phyloP scores from a whole-genome alignment of 1,139 yeast genomes.

The Pichia sp. region DNA sequence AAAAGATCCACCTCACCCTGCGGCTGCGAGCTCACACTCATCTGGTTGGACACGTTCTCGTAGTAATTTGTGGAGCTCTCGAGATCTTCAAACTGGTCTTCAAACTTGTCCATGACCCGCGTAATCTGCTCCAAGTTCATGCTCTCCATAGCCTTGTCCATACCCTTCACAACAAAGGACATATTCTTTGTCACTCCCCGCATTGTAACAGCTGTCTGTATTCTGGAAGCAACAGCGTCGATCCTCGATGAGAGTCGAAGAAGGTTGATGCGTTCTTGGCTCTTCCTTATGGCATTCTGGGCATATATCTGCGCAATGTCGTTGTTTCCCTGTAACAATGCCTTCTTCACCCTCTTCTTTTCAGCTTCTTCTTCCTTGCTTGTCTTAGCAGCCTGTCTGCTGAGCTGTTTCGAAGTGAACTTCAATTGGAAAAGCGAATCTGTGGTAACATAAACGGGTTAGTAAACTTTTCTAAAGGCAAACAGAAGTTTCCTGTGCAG shows the following conservation, averaged over 20 bases:
- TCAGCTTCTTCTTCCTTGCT: conserved; percentile 87
- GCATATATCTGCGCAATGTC: conserved; percentile 95
- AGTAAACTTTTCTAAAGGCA: not conserved
- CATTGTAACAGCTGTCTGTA: conserved; percentile 98
- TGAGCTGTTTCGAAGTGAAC: conserved; percentile 91
- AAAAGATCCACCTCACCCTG: conserved; percentile 93
- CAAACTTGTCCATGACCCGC: conserved; percentile 95
- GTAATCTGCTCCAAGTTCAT: conserved; percentile 94
- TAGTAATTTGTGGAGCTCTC: conserved; percentile 93
- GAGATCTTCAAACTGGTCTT: conserved; percentile 90
- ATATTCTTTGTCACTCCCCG: conserved; percentile 88
- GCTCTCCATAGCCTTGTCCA: conserved; percentile 93
- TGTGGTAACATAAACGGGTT: conserved; percentile 19
- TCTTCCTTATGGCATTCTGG: conserved; percentile 90
- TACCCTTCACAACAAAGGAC: conserved; percentile 88
- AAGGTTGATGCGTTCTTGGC: conserved; percentile 79
- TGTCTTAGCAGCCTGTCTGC: conserved; percentile 84
- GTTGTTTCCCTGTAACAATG: conserved; percentile 77
- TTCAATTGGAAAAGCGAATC: conserved; percentile 54
- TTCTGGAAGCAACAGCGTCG: conserved; percentile 93
- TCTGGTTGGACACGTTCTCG: conserved; percentile 83
- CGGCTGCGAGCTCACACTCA: conserved; percentile 85
- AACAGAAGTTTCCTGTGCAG: not conserved
- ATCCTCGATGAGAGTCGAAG: conserved; percentile 82
- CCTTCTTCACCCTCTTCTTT: conserved; percentile 86